Evolutionary conservation across 495 filamentous ascomycete species (phyloP).

Genomic region (Corynascus novoguineensis): DNA sequence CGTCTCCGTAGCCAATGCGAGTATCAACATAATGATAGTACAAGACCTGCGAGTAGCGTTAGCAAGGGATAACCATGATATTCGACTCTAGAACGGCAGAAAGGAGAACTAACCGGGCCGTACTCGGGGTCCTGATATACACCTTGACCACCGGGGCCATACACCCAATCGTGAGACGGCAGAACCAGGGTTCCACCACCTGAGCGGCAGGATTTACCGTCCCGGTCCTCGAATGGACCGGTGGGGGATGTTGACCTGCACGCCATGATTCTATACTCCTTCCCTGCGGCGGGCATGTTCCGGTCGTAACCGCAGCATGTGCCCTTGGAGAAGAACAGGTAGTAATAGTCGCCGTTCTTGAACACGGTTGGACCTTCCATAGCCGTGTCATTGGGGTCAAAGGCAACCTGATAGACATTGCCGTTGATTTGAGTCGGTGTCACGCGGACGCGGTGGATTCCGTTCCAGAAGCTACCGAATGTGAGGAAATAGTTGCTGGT

Average conservation of each 20-base stretch:
- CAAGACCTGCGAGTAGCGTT: slow-evolving; percentile 40
- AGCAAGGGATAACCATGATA: not conserved
- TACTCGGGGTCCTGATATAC: slow-evolving; percentile 35
- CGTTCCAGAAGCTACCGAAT: slow-evolving; percentile 67
- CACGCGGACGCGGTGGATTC: slow-evolving; percentile 59
- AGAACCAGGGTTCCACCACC: slow-evolving; percentile 62
- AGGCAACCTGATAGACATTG: slow-evolving; percentile 48
- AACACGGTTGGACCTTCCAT: slow-evolving; percentile 57
- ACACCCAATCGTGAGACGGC: slow-evolving; percentile 56
- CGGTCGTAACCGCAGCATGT: slow-evolving; percentile 53
- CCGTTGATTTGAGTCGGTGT: slow-evolving; percentile 30
- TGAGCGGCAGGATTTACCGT: slow-evolving; percentile 49
- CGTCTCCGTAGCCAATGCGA: slow-evolving; percentile 57
- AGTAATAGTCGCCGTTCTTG: slow-evolving; percentile 53
- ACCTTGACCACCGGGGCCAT: slow-evolving; percentile 65
- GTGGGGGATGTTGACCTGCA: slow-evolving; percentile 52
- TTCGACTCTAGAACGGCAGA: not conserved
- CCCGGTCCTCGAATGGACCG: slow-evolving; percentile 56
- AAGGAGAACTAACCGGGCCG: slow-evolving; percentile 30
- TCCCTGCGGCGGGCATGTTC: slow-evolving; percentile 46
- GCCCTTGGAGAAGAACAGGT: slow-evolving; percentile 62
- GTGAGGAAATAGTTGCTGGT: slow-evolving; percentile 49
- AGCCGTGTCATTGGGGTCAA: slow-evolving; percentile 47
- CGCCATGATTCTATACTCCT: slow-evolving; percentile 62
- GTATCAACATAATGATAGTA: slow-evolving; percentile 71